These are phyloP conservation scores for Lasiosphaeria ovina DNA, from an alignment of 495 filamentous ascomycete species.

Conservation along the genomic window DNA sequence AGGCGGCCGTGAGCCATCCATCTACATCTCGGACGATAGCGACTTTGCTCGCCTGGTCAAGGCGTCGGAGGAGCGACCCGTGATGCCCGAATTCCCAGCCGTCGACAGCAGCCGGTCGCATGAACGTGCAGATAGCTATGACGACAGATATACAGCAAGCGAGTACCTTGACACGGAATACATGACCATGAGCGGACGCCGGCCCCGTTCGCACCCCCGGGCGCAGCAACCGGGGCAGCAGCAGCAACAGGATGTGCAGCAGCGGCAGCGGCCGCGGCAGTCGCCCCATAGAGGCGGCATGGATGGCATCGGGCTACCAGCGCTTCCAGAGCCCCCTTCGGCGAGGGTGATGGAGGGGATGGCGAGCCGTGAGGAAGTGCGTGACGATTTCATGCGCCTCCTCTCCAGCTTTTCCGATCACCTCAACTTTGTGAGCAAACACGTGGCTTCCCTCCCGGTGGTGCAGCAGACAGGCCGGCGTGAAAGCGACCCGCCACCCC, in stretches of 20 bases:
- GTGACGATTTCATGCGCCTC: conserved; percentile 54
- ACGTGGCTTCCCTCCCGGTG: conserved; percentile 32
- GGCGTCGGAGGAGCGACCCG: conserved; percentile 9
- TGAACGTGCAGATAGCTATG: conserved; percentile 31
- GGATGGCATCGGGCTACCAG: conserved; percentile 24
- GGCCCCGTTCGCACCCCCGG: not conserved
- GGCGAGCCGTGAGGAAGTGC: conserved; percentile 48
- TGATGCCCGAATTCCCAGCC: conserved; percentile 15
- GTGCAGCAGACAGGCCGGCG: conserved; percentile 13
- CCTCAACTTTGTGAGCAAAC: conserved; percentile 31
- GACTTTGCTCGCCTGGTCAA: conserved; percentile 34
- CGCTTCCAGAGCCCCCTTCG: conserved; percentile 44
- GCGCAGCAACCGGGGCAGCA: not conserved
- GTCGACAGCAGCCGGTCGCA: conserved; percentile 19
- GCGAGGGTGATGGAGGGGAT: conserved; percentile 51
- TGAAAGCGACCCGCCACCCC: not conserved
- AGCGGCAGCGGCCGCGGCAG: conserved; percentile 11
- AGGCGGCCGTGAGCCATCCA: conserved; percentile 44
- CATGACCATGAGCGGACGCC: conserved; percentile 21
- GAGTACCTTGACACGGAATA: conserved; percentile 34
- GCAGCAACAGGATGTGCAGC: conserved; percentile 18
- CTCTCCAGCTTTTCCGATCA: conserved; percentile 50
- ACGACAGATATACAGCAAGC: conserved; percentile 27
- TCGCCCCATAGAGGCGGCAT: conserved; percentile 7
- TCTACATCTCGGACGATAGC: conserved; percentile 52